Evolutionary conservation across 257 asterid species (phyloP), one percentile per base, ranked within the genome.

Genomic region (Euphrasia confusa): DNA sequence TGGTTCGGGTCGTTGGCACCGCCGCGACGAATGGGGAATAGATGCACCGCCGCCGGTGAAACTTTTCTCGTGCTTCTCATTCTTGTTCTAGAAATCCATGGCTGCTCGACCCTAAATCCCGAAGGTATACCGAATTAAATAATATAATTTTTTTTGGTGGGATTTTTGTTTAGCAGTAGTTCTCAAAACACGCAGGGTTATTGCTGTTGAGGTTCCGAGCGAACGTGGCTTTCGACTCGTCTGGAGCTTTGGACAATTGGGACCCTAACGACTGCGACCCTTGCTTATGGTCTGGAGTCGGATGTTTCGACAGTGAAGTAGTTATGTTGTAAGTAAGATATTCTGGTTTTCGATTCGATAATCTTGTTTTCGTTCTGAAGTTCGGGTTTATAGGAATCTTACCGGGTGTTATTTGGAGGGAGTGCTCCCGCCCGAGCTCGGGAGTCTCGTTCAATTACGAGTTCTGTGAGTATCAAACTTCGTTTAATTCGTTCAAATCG

Each of bases 251-350:
- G 47, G 77, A 72, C 57, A 72, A 87, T 69, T 92, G 99, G 99
- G 76, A 81, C 67, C 72, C 81, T 14, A 61, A 68, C 67, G 91
- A 87, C 44, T 68, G 69, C 67, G 79, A 82, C 67, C 96, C 95
- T 3, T 92, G 99, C 74, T 63, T 58, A 74, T 92, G 99, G 99
- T 75, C 79, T 1, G 99, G 97, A 45, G 73, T 89, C 40, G 80
- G 75, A 54, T 92, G 97, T 64, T 71, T 71, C 28, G 93, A 73
- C 27, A 88, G 90, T 21, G 64, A 75, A 74, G 99, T 92, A 73
- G 84, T 79, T 68, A 63, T 59, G 69, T 73, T 93, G 99, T 93
- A 81, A 85, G 99, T 21, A 21, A 21, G 24, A 21, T 21, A 21
- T 21, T 21, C 24, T 21, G 24, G 24, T 21, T 21, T 21, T 21